Conservation (phyloP, 1,284 basidiomycete genomes). For the Kalmanozyma brasiliensis region DNA sequence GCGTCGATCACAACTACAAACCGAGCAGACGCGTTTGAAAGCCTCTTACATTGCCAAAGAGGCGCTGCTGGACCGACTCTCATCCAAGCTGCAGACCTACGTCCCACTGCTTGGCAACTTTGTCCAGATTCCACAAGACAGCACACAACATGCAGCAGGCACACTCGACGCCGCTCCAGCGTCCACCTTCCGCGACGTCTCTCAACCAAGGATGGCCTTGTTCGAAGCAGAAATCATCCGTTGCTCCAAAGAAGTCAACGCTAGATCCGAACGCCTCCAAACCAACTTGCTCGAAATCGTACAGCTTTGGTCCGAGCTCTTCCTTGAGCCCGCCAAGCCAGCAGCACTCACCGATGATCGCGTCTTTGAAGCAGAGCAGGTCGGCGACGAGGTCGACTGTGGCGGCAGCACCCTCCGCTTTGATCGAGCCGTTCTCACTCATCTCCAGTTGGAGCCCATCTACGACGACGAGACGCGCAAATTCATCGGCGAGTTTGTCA, state of each 20-base stretch:
- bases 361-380: constrained; percentile 24
- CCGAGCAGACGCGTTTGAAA: constrained; percentile 40
- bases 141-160: constrained; percentile 1
- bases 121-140: constrained; percentile 31
- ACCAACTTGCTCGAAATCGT: constrained; percentile 54
- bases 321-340: constrained; percentile 44
- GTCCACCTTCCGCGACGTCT: constrained; percentile 38
- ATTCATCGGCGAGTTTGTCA: constrained; percentile 54
- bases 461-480: constrained; percentile 32
- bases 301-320: constrained; percentile 64
- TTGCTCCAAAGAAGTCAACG: constrained; percentile 52
- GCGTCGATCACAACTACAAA: constrained; percentile 29
- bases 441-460: constrained; percentile 55
- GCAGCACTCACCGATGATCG: constrained; percentile 31
- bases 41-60: constrained; percentile 31
- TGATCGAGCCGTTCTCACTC: constrained; percentile 52
- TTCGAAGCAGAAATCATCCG: constrained; percentile 55
- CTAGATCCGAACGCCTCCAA: constrained; percentile 50
- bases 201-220: constrained; percentile 29
- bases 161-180: not conserved
- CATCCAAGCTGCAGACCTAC: constrained; percentile 38
- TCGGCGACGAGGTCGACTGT: constrained; percentile 26
- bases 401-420: constrained; percentile 40
- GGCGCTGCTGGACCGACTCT: constrained; percentile 41
- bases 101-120: constrained; percentile 44